Percentiles rank a stretch among this genome's conserved stretches.
Evolutionary conservation across 1,284 basidiomycete genomes (phyloP).

Genomic region (Lentinus polychrous): DNA sequence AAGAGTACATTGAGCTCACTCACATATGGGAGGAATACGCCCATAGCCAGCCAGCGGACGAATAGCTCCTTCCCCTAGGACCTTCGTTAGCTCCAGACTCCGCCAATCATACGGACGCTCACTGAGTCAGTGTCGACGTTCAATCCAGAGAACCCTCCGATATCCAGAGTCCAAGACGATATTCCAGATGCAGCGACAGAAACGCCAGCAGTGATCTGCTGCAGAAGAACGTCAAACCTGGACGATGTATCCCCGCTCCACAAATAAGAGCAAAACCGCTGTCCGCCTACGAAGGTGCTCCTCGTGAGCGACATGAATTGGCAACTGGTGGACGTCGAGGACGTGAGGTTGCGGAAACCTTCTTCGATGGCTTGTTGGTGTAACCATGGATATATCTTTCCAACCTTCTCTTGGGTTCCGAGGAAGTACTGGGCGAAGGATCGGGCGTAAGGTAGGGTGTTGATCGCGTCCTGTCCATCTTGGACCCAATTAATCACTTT

Average conservation of each 20-base stretch:
- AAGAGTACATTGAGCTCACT: constrained; percentile 11
- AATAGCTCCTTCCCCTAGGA: constrained; percentile 30
- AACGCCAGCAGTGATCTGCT: constrained; percentile 32
- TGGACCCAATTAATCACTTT: neutral
- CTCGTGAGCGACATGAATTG: constrained; percentile 34
- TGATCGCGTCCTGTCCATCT: constrained; percentile 30
- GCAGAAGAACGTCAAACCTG: constrained; percentile 29
- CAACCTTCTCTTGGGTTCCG: constrained; percentile 31
- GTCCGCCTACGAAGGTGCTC: constrained; percentile 34
- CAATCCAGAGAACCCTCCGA: constrained; percentile 33
- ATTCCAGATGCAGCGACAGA: constrained; percentile 33
- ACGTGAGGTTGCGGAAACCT: constrained; percentile 27
- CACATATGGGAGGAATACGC: constrained; percentile 35
- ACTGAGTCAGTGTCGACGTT: constrained; percentile 28
- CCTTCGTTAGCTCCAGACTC: too few species aligned
- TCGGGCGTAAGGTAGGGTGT: constrained; percentile 29
- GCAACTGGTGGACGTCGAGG: constrained; percentile 20
- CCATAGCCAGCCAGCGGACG: constrained; percentile 35
- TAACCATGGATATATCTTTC: constrained; percentile 36
- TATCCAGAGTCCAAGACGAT: constrained; percentile 35
- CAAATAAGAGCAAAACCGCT: constrained; percentile 35
- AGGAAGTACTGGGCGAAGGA: constrained; percentile 33
- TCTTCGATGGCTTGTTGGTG: constrained; percentile 29
- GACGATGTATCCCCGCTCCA: constrained; percentile 36
- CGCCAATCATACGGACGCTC: constrained; percentile 4